These are phyloP conservation scores for Hagleromyces aurorensis DNA, from an alignment of 805 yeast species.

Conservation along the genomic window DNA sequence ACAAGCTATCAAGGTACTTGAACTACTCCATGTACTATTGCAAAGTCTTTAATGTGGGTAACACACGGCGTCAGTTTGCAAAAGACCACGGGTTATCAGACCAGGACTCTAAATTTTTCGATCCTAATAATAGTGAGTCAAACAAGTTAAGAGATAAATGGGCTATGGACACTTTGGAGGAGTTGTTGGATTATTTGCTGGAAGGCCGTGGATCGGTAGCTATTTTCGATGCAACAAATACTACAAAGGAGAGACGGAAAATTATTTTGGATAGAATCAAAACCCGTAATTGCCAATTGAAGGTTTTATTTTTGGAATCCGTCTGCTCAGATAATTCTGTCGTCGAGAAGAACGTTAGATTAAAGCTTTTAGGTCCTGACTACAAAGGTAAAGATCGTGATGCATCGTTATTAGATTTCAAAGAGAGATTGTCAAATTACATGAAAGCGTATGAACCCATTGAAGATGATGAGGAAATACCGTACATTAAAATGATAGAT, in stretches of 20 bases:
- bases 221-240: slow-evolving; percentile 79
- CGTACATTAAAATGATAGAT: slow-evolving; percentile 90
- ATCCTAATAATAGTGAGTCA: slow-evolving; percentile 64
- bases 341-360: slow-evolving; percentile 73
- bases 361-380: slow-evolving; percentile 90
- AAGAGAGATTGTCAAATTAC: slow-evolving; percentile 71
- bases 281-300: slow-evolving; percentile 52
- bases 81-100: slow-evolving; percentile 24
- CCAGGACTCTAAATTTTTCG: slow-evolving; percentile 80
- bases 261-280: slow-evolving; percentile 51
- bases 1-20: slow-evolving; percentile 79
- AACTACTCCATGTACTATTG: slow-evolving; percentile 93
- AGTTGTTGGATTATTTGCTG: slow-evolving; percentile 69
- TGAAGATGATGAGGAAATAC: slow-evolving; percentile 66
- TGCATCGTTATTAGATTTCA: slow-evolving; percentile 72
- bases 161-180: slow-evolving; percentile 93
- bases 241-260: slow-evolving; percentile 57
- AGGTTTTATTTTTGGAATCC: slow-evolving; percentile 79
- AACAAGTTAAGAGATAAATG: slow-evolving; percentile 75
- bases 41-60: slow-evolving; percentile 89
- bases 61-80: slow-evolving; percentile 76
- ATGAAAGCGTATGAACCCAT: slow-evolving; percentile 87
- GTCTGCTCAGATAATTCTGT: slow-evolving; percentile 74
- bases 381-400: slow-evolving; percentile 79
- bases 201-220: slow-evolving; percentile 87